These are phyloP conservation scores for Gnomoniopsis smithogilvyi DNA, from an alignment of 2,329 filamentous ascomycete genomes.

Conservation along the genomic window DNA sequence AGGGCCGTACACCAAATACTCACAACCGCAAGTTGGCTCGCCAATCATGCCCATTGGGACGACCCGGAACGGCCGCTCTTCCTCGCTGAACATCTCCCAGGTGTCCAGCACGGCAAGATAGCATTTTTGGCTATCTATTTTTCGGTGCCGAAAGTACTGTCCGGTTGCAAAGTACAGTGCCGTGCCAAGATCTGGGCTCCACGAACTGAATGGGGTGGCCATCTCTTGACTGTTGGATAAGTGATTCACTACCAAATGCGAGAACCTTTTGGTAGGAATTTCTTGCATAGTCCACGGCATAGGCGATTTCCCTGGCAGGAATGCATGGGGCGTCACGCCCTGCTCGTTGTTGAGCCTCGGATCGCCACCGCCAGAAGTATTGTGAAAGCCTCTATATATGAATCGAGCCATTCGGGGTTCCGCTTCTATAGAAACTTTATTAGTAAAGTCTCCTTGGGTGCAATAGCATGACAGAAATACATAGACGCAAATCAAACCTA, in stretches of 20 bases:
- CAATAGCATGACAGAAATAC: no score
- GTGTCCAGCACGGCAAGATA: not conserved
- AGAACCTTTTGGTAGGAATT: not conserved
- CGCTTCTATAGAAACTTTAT: no score
- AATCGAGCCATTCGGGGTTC: not conserved
- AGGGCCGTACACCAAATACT: not conserved
- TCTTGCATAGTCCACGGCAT: not conserved
- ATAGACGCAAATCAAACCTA: no score
- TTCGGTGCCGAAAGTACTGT: not conserved
- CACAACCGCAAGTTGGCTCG: not conserved
- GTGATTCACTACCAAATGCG: not conserved
- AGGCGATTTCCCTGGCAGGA: not conserved
- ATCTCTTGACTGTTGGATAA: not conserved
- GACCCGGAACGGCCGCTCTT: not conserved
- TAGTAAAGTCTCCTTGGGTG: no score
- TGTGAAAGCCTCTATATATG: not conserved
- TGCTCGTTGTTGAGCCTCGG: not conserved
- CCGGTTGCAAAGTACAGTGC: not conserved
- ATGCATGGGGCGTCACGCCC: not conserved
- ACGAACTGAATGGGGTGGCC: not conserved
- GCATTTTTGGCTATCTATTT: not conserved
- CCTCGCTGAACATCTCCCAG: not conserved
- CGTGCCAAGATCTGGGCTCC: not conserved
- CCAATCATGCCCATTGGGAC: not conserved
- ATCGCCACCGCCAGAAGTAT: not conserved